phyloP scores from a whole-genome alignment of 108 stramenopile species.

The Cylindrotheca fusiformis region DNA sequence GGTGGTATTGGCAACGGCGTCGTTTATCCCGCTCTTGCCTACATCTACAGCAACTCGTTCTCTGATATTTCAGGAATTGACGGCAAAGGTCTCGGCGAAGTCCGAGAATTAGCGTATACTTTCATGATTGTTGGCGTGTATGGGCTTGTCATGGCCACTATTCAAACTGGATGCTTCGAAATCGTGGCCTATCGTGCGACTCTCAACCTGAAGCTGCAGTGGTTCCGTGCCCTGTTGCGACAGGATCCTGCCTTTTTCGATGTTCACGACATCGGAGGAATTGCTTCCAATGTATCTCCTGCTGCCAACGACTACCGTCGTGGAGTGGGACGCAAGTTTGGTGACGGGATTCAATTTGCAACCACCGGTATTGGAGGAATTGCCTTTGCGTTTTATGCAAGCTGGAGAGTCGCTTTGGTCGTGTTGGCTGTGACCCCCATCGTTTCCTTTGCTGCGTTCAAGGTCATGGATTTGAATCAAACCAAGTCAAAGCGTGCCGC shows the following conservation, averaged over 20 bases:
- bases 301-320: conserved; percentile 37
- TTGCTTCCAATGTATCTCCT: conserved; percentile 37
- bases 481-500: conserved; percentile 16
- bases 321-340: conserved; percentile 34
- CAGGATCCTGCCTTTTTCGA: conserved; percentile 65
- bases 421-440: too few species aligned
- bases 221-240: conserved; percentile 50
- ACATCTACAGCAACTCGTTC: conserved; percentile 41
- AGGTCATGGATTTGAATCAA: conserved; percentile 58
- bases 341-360: conserved; percentile 41
- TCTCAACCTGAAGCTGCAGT: conserved; percentile 22
- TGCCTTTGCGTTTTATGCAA: conserved; percentile 37
- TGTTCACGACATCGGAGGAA: conserved; percentile 38
- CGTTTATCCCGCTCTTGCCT: conserved; percentile 31
- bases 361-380: conserved; percentile 37
- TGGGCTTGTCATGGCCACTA: conserved; percentile 32
- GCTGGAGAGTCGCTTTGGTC: conserved; percentile 37
- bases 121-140: conserved; percentile 49
- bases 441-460: conserved; percentile 38
- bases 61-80: conserved; percentile 32
- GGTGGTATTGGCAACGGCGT: conserved; percentile 43
- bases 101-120: conserved; percentile 39
- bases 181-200: conserved; percentile 42
- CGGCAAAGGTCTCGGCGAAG: conserved; percentile 30
- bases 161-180: conserved; percentile 37